Conservation (phyloP, 2,329 filamentous ascomycete species). For the Lojkania enalia region DNA sequence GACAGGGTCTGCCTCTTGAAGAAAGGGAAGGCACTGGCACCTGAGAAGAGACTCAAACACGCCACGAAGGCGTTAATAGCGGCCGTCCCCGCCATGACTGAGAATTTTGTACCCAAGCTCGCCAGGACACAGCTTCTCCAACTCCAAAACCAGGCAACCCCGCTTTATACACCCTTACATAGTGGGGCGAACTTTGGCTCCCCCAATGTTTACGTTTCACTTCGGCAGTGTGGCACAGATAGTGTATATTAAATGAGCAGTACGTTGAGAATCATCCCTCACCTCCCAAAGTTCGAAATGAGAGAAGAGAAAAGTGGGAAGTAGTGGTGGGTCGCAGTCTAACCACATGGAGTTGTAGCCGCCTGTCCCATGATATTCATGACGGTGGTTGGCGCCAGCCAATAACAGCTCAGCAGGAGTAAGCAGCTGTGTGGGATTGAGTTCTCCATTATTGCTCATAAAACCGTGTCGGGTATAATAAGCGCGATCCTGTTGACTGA, state of each 20-base stretch:
- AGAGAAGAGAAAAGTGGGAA: not conserved
- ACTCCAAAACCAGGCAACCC: constrained; percentile 3
- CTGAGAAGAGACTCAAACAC: constrained; percentile 26
- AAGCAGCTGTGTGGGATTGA: constrained; percentile 14
- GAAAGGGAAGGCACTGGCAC: constrained; percentile 23
- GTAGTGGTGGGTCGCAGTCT: no score
- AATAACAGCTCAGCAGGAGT: constrained; percentile 5
- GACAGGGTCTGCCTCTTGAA: constrained; percentile 25
- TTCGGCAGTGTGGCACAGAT: constrained; percentile 10
- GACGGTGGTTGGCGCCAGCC: constrained; percentile 3
- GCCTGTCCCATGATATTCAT: constrained; percentile 3
- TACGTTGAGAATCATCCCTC: constrained; percentile 8
- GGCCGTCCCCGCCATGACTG: constrained; percentile 26
- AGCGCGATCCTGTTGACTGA: no score
- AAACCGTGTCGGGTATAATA: not conserved
- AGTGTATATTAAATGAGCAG: constrained; percentile 19
- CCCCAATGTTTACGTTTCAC: not conserved
- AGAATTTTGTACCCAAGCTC: not conserved
- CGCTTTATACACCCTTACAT: constrained; percentile 16
- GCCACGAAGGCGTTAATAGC: constrained; percentile 26
- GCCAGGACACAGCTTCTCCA: constrained; percentile 1
- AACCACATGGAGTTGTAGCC: constrained; percentile 3
- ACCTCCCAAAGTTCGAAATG: constrained; percentile 1
- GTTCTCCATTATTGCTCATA: not conserved
- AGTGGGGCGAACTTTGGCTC: constrained; percentile 1